Base-by-base conservation (phyloP, 768 basidiomycete genomes). In the Mycena pura region DNA sequence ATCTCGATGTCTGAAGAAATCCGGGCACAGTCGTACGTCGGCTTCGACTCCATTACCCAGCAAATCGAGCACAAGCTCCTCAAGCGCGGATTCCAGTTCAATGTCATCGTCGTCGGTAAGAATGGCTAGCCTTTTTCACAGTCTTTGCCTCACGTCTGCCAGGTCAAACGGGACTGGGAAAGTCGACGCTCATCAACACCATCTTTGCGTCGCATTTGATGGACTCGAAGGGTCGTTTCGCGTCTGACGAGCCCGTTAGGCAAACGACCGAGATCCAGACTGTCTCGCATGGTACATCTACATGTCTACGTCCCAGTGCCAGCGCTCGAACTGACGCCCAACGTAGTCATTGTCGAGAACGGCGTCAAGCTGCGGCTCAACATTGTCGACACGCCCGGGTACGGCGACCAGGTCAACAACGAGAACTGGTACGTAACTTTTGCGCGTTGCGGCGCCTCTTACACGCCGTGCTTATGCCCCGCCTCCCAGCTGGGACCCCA, bases 21-120 rank as follows among this genome's bases (percentile, higher is more conserved):
- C 69, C 89, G 91, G 69, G 95, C 95, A 29, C 84, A 91, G 64
- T 89, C 92, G 45, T 96, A 98, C 75, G 96, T 99, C 76, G 96
- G 96, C 73, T 99, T 99, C 81, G 96, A 99, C 84, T 89, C 91
- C 66, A 97, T 99, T 76, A 96, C 95, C 60, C 87, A 89, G 72
- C 96, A 98, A 79, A 98, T 98, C 69, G 96, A 99, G 84, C 92
- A 96, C 85, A 98, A 98, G 86, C 90, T 98, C 66, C 86, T 99
- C 80, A 98, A 98, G 81, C 89, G 96, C 65, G 96, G 96, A 62
- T 99, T 99, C 84, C 94, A 98, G 83, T 99, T 99, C 87, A 99
- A 98, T 72, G 92, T 97, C 62, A 98, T 99, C 73, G 91, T 94
- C 63, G 96, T 91, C 69, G 96, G 96, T 96, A 67, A 15, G 61